A percentile compares a stretch with the other conserved stretches of the same genome.
Evolutionary conservation across 176 grass and related monocot species (phyloP).

Genomic region (Bolboschoenus planiculmis): DNA sequence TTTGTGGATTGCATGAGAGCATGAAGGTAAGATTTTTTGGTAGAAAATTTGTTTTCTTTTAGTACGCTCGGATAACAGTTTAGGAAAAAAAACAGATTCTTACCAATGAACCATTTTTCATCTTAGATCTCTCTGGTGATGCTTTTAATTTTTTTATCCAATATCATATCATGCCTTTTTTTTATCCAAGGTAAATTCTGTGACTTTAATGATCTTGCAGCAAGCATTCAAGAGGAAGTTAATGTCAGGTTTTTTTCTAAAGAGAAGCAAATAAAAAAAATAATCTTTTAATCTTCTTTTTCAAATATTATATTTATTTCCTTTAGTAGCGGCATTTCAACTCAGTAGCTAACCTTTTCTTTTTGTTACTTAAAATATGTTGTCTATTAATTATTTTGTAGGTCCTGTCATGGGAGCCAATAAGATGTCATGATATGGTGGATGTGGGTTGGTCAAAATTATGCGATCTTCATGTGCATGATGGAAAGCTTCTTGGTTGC

Average conservation of each 20-base stretch:
- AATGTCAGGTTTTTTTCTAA: neutral
- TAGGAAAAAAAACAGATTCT: neutral
- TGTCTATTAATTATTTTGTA: constrained; percentile 37
- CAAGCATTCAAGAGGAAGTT: neutral
- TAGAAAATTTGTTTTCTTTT: neutral
- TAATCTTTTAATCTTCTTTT: neutral
- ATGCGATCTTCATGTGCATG: constrained; percentile 72
- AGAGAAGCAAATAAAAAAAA: neutral
- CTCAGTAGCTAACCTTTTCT: neutral
- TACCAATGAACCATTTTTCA: neutral
- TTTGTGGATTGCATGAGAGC: constrained; percentile 93
- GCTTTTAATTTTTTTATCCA: neutral
- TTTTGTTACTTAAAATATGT: neutral
- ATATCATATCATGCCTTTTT: neutral
- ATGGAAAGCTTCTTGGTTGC: constrained; percentile 89
- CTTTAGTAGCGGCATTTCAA: neutral
- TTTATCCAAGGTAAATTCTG: neutral
- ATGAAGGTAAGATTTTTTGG: constrained; percentile 53
- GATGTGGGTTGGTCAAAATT: constrained; percentile 86
- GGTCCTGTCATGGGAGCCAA: constrained; percentile 92
- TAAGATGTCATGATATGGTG: constrained; percentile 66
- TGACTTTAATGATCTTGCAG: neutral
- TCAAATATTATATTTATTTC: neutral
- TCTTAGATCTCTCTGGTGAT: neutral
- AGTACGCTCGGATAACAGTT: neutral